These are phyloP conservation scores for Solanum gracilifrons DNA, from an alignment of 257 asterid genomes.

Conservation along the genomic window DNA sequence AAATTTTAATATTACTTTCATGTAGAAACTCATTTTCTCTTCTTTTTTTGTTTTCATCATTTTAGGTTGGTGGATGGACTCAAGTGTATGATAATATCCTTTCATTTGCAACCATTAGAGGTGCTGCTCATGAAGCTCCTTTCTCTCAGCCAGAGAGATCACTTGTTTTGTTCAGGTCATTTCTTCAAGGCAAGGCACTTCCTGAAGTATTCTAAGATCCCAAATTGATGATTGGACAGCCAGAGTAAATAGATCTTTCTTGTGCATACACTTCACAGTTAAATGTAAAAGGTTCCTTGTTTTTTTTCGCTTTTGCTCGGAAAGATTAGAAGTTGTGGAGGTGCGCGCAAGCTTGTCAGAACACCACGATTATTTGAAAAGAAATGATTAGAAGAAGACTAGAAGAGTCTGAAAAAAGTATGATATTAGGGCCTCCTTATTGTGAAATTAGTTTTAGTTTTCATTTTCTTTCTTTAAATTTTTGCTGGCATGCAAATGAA, in stretches of 20 bases:
- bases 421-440: not conserved
- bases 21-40: not conserved
- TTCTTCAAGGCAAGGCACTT: constrained; percentile 41
- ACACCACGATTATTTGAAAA: not conserved
- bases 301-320: not conserved
- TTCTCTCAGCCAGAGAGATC: constrained; percentile 70
- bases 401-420: not conserved
- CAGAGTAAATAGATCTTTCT: constrained; percentile 1
- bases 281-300: not conserved
- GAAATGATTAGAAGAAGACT: not conserved
- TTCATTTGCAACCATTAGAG: constrained; percentile 63
- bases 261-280: not conserved
- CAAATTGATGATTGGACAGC: not conserved
- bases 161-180: constrained; percentile 54
- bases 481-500: not conserved
- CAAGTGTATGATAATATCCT: constrained; percentile 47
- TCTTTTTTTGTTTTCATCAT: constrained; percentile 32
- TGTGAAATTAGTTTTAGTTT: not conserved
- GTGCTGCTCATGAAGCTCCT: constrained; percentile 75
- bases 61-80: constrained; percentile 74
- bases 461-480: not conserved
- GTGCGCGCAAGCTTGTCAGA: not conserved
- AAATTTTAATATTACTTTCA: not conserved
- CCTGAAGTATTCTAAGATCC: constrained; percentile 28
- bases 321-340: not conserved